Evolutionary conservation across 2,329 filamentous ascomycete genomes (phyloP).

Genomic region (Hymenoscyphus repandus): DNA sequence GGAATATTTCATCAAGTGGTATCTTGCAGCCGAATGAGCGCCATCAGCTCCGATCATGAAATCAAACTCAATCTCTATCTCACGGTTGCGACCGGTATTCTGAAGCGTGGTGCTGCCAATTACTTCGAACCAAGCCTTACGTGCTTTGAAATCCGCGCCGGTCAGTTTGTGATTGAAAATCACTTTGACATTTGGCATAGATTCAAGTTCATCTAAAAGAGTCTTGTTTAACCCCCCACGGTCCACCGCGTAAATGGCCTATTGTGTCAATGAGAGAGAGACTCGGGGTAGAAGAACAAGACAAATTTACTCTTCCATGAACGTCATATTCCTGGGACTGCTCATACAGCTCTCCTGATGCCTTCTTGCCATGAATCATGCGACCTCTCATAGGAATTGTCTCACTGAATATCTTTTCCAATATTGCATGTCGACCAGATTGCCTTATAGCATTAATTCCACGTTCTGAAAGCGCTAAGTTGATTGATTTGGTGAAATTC

Average conservation of each 20-base stretch:
- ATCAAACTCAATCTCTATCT: constrained; percentile 84
- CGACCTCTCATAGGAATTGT: constrained; percentile 93
- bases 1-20: constrained; percentile 92
- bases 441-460: constrained; percentile 83
- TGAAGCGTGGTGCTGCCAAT: constrained; percentile 28
- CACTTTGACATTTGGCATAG: constrained; percentile 81
- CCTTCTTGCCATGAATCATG: constrained; percentile 80
- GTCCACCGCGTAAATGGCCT: constrained; percentile 85
- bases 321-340: constrained; percentile 86
- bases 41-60: constrained; percentile 93
- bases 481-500: constrained; percentile 98
- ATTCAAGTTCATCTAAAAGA: constrained; percentile 77
- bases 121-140: constrained; percentile 83
- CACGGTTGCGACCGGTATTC: constrained; percentile 35
- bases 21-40: constrained; percentile 84
- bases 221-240: constrained; percentile 76
- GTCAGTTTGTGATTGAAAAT: constrained; percentile 93
- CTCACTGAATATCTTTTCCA: constrained; percentile 67
- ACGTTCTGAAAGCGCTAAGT: constrained; percentile 87
- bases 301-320: constrained; percentile 65
- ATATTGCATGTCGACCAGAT: constrained; percentile 59
- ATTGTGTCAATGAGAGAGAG: constrained; percentile 4
- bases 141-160: constrained; percentile 74
- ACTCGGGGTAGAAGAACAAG: not conserved
- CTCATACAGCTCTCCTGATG: constrained; percentile 64